Conservation (phyloP, 805 yeast species). For the Zygoascus flipseniorum region DNA sequence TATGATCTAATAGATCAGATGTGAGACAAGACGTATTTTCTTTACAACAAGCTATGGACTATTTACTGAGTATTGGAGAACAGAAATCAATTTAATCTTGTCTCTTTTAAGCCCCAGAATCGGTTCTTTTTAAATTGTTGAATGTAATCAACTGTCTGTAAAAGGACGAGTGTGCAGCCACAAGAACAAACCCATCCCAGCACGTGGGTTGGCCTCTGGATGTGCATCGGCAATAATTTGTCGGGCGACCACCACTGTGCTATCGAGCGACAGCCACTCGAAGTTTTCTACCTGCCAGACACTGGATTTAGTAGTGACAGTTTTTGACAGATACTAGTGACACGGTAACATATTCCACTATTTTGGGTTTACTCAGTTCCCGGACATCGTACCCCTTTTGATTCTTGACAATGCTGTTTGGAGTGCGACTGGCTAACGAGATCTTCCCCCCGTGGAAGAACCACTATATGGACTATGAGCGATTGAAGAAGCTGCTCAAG, state of each 20-base stretch:
- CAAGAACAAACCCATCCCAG: background rate
- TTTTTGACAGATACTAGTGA: too few species aligned
- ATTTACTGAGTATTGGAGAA: too few species aligned
- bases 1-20: too few species aligned
- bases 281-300: background rate
- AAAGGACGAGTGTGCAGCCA: background rate
- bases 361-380: too few species aligned
- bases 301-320: background rate
- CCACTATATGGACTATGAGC: conserved; percentile 86
- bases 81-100: too few species aligned
- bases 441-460: conserved; percentile 84
- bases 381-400: too few species aligned
- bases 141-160: too few species aligned
- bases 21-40: too few species aligned
- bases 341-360: too few species aligned
- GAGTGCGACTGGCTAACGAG: conserved; percentile 73
- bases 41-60: too few species aligned
- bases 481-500: conserved; percentile 72
- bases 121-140: too few species aligned
- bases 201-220: background rate
- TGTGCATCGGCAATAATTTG: background rate
- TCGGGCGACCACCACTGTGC: background rate
- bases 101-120: too few species aligned
- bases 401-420: conserved; percentile 61
- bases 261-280: background rate